Evolutionary conservation across 1,284 basidiomycete species (phyloP).

Genomic region (Fomes fomentarius): DNA sequence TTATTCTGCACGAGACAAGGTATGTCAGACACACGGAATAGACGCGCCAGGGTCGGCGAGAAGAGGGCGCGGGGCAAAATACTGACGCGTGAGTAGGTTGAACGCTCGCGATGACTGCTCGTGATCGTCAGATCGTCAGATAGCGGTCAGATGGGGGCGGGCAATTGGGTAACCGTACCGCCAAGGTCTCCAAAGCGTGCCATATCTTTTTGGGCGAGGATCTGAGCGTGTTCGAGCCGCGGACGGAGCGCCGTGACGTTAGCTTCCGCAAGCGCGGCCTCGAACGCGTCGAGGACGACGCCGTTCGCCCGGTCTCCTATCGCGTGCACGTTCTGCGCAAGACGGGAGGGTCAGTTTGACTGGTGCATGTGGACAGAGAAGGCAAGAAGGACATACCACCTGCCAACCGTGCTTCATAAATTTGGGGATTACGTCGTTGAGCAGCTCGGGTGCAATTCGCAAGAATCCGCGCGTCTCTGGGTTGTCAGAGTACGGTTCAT

Average conservation of each 20-base stretch:
- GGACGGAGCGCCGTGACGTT: slow-evolving; percentile 72
- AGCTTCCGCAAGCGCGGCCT: slow-evolving; percentile 59
- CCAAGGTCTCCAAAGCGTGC: slow-evolving; percentile 75
- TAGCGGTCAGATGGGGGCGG: slow-evolving; percentile 7
- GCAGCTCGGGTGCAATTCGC: slow-evolving; percentile 65
- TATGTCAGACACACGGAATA: neutral
- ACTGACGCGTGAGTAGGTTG: slow-evolving; percentile 90
- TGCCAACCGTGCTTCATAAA: slow-evolving; percentile 82
- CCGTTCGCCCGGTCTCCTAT: slow-evolving; percentile 92
- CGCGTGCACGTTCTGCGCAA: slow-evolving; percentile 79
- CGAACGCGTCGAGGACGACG: slow-evolving; percentile 83
- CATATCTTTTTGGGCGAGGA: slow-evolving; percentile 76
- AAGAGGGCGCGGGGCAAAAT: slow-evolving; percentile 2
- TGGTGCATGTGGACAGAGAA: neutral
- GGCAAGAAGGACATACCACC: slow-evolving; percentile 57
- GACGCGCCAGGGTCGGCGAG: slow-evolving; percentile 3
- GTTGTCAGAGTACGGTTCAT: slow-evolving; percentile 83
- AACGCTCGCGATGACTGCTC: slow-evolving; percentile 72
- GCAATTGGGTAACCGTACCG: slow-evolving; percentile 44
- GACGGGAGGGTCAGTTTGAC: neutral
- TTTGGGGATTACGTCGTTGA: slow-evolving; percentile 65
- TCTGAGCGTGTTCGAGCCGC: slow-evolving; percentile 90
- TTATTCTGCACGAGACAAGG: slow-evolving; percentile 50
- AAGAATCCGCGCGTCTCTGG: slow-evolving; percentile 79
- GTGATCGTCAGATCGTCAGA: slow-evolving; percentile 1